phyloP scores from a whole-genome alignment of 257 asterid genomes.

The Fraxinus anomala region DNA sequence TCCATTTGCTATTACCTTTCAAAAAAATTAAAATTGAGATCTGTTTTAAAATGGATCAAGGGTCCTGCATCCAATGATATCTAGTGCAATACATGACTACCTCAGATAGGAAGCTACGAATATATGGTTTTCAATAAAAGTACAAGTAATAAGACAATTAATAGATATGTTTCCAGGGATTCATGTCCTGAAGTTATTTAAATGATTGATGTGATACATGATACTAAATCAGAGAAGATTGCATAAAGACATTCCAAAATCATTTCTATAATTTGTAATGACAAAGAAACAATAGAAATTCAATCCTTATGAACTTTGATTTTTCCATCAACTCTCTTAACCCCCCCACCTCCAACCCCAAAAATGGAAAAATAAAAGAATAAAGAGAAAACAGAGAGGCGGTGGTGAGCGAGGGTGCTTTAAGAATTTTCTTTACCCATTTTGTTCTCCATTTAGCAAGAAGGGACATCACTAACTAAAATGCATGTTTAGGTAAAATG shows the following conservation, averaged over 20 bases:
- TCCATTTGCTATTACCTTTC: neutral
- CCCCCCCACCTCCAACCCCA: neutral
- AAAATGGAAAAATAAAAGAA: neutral
- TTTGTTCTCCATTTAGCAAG: slow-evolving; percentile 2
- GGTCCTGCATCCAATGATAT: neutral
- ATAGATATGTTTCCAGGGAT: neutral
- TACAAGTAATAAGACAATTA: neutral
- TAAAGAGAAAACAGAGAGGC: neutral
- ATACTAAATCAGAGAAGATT: neutral
- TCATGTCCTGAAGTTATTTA: neutral
- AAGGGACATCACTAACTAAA: neutral
- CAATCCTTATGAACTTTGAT: neutral
- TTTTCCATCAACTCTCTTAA: neutral
- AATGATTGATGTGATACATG: neutral
- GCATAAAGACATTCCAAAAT: neutral
- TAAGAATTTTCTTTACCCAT: neutral
- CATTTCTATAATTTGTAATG: neutral
- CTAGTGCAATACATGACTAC: neutral
- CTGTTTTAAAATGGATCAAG: neutral
- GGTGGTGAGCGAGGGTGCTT: neutral
- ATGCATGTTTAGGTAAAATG: slow-evolving; percentile 4
- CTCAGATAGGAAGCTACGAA: neutral
- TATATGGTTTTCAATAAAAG: neutral
- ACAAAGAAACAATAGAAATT: neutral
- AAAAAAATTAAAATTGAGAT: neutral